Evolutionary conservation across 1,139 yeast species (phyloP).

Genomic region (Suhomyces choctaworum): DNA sequence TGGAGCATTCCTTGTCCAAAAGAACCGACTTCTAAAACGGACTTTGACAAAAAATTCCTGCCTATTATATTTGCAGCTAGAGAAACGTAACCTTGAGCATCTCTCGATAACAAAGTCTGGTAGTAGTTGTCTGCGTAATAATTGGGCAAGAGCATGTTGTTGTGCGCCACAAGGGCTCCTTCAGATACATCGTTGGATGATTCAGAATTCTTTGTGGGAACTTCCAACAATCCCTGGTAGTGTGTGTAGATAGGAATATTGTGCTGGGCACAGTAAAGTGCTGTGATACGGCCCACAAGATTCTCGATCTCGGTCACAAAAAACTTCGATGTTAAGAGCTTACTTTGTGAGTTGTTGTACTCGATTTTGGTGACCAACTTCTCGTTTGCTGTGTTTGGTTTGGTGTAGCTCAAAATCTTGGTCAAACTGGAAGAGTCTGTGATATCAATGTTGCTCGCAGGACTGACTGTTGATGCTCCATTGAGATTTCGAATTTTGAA

Average conservation of each 20-base stretch:
- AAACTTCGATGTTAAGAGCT: constrained; percentile 19
- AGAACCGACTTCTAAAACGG: constrained; percentile 12
- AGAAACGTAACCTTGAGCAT: constrained; percentile 37
- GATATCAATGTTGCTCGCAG: constrained; percentile 4
- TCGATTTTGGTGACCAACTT: constrained; percentile 14
- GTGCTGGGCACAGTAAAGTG: constrained; percentile 25
- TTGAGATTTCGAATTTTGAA: constrained; percentile 33
- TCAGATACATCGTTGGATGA: constrained; percentile 16
- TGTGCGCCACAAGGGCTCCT: constrained; percentile 36
- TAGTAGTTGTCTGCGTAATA: constrained; percentile 35
- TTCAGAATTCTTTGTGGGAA: not conserved
- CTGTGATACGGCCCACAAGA: constrained; percentile 28
- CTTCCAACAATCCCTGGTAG: constrained; percentile 21
- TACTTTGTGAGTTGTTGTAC: not conserved
- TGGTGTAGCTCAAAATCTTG: constrained; percentile 11
- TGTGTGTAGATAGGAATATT: constrained; percentile 32
- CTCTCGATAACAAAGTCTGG: constrained; percentile 41
- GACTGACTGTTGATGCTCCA: constrained; percentile 26
- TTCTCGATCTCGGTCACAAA: constrained; percentile 30
- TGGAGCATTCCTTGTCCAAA: constrained; percentile 13
- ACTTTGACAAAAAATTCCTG: constrained; percentile 28
- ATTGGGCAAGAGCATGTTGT: constrained; percentile 39
- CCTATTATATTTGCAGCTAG: constrained; percentile 36
- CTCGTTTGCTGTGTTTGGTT: constrained; percentile 8
- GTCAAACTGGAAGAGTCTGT: constrained; percentile 4